Evolutionary conservation across 2,329 filamentous ascomycete species (phyloP).

Genomic region (Ophiosphaerella narmari): DNA sequence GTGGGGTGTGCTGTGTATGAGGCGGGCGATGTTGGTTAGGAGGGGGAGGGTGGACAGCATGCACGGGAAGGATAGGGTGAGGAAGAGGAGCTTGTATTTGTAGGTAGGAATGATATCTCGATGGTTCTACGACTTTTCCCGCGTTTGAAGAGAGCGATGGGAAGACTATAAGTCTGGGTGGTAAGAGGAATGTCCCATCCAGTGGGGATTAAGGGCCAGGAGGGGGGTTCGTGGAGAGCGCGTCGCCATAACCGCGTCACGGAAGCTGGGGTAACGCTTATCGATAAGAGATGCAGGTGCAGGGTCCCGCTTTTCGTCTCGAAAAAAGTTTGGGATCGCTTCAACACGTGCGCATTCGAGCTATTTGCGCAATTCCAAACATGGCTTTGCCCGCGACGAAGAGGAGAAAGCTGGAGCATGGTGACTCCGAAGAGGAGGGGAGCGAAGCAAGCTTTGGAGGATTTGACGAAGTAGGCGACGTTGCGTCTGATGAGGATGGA

Average conservation of each 20-base stretch:
- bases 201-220: conserved; percentile 1
- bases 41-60: conserved; percentile 26
- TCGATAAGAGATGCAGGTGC: conserved; percentile 18
- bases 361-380: conserved; percentile 7
- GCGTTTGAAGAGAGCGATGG: background rate
- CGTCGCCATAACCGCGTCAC: conserved; percentile 1
- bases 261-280: conserved; percentile 13
- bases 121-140: background rate
- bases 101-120: background rate
- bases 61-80: conserved; percentile 8
- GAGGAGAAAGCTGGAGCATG: conserved; percentile 54
- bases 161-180: background rate
- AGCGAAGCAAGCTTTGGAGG: conserved; percentile 33
- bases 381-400: conserved; percentile 49
- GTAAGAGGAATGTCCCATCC: background rate
- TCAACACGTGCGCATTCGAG: conserved; percentile 8
- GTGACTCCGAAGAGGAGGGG: conserved; percentile 28
- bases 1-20: conserved; percentile 16
- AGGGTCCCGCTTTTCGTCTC: conserved; percentile 6
- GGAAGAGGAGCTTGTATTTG: conserved; percentile 7
- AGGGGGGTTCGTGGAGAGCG: background rate
- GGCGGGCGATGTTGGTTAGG: conserved; percentile 23
- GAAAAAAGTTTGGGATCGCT: conserved; percentile 19
- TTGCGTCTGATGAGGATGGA: conserved; percentile 17
- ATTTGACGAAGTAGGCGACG: conserved; percentile 21